A percentile compares a stretch with the other conserved stretches of the same genome.
Evolutionary conservation across 2,329 filamentous ascomycete species (phyloP).

Genomic region (Cytospora schulzeri): DNA sequence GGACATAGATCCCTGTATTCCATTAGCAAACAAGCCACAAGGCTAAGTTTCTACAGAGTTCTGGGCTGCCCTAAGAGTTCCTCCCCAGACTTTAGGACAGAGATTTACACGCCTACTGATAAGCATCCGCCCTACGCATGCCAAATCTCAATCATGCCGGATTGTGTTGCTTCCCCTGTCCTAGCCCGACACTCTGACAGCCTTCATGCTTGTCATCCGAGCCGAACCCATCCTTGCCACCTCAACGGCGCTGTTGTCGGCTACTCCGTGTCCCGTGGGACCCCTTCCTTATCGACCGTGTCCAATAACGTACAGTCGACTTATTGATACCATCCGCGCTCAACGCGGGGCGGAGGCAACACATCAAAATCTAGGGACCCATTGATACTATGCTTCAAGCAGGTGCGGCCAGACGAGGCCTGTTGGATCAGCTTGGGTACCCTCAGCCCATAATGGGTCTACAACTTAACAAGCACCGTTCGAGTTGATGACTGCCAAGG

Average conservation of each 20-base stretch:
- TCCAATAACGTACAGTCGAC: not conserved
- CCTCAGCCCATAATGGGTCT: too few species aligned
- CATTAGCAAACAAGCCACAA: not conserved
- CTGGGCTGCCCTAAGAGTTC: not conserved
- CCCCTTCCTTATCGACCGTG: not conserved
- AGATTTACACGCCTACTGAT: not conserved
- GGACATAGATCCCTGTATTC: not conserved
- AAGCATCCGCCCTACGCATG: not conserved
- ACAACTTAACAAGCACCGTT: too few species aligned
- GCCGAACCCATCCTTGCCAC: not conserved
- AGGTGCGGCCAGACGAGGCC: too few species aligned
- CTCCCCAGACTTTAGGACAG: not conserved
- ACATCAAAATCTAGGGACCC: too few species aligned
- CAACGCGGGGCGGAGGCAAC: too few species aligned
- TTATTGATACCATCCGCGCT: too few species aligned
- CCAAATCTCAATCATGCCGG: not conserved
- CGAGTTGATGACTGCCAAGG: too few species aligned
- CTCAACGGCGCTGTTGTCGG: not conserved
- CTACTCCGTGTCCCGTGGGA: not conserved
- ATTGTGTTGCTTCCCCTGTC: not conserved
- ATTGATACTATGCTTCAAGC: too few species aligned
- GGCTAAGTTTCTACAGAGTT: not conserved
- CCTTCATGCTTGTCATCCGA: not conserved
- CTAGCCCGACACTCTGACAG: not conserved
- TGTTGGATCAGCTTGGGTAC: too few species aligned